phyloP scores from a whole-genome alignment of 2,329 filamentous ascomycete genomes.

The Penicillium sp. region DNA sequence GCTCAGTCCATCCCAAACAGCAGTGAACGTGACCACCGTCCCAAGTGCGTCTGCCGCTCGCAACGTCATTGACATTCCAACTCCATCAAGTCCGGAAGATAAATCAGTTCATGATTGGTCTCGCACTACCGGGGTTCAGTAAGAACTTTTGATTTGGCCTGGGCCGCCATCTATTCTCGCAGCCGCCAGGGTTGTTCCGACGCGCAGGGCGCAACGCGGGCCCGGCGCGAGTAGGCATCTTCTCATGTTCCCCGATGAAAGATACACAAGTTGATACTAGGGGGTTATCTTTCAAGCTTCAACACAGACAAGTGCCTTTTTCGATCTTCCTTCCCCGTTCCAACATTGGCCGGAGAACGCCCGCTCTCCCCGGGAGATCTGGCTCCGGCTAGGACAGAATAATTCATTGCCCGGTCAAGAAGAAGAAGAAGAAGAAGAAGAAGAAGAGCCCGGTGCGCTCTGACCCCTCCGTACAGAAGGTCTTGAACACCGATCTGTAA shows the following conservation, averaged over 20 bases:
- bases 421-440: background rate
- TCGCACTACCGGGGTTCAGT: slow-evolving; percentile 7
- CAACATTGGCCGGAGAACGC: background rate
- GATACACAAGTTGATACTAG: background rate
- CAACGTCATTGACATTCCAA: slow-evolving; percentile 19
- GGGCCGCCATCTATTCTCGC: slow-evolving; percentile 14
- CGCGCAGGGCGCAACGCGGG: background rate
- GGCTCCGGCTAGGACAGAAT: background rate
- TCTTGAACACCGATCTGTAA: background rate
- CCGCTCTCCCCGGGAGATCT: no score
- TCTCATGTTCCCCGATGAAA: background rate
- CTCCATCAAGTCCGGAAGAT: slow-evolving; percentile 19
- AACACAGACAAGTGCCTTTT: background rate
- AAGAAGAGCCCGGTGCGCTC: background rate
- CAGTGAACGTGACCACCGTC: background rate
- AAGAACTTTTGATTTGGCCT: slow-evolving; percentile 22
- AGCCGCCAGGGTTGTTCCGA: slow-evolving; percentile 19
- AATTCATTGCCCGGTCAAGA: background rate
- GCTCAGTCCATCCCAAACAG: background rate
- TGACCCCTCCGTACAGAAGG: background rate
- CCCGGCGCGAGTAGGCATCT: background rate
- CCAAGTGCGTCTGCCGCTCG: slow-evolving; percentile 14
- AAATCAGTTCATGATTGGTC: slow-evolving; percentile 22
- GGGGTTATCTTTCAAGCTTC: background rate
- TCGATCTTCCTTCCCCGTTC: background rate